Base-by-base conservation (phyloP, 495 filamentous ascomycete genomes). In the Penicillium paradoxum region DNA sequence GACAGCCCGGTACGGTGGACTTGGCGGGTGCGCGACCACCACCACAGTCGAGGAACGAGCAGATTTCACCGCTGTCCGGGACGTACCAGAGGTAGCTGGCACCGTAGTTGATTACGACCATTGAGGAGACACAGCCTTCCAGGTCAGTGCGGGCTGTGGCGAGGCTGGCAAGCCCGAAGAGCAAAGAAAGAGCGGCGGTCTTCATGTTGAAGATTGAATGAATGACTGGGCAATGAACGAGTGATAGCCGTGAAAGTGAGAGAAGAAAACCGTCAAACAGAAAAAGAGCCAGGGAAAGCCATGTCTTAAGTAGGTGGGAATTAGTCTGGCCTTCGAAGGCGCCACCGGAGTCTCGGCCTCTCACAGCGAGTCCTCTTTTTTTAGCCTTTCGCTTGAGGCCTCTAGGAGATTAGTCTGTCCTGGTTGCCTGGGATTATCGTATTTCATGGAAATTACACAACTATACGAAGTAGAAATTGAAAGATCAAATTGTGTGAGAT, bases 11-110 rank as follows among this genome's bases (percentile, higher is more conserved):
- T 24, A 81, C 76, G 27, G 73, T 73, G 17, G 77, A 79, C 67
- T 80, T 85, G 1, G 79, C 75, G 0, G 83, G 82, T 9, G 81
- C 83, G 38, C 77, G 73, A 19, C 82, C 83, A 48, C 84, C 84
- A 25, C 84, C 84, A 60, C 84, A 86, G 73, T 85, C 82, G 52
- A 81, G 71, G 39, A 78, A 63, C 5, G 71, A 72, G 74, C 83
- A 84, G 63, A 86, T 73, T 62, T 86, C 79, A 59, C 82, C 81
- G 17, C 69, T 79, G 51, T 60, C 72, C 0, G 80, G 81, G 50
- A 80, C 75, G 59, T 77, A 83, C 66, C 67, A 79, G 67, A 77
- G 69, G 37, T 74, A 54, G 54, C 67, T 75, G 43, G 72, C 72
- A 44, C 75, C 73, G 48, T 63, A 66, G 38, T 66, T 56, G 48